Evolutionary conservation across 768 basidiomycete genomes (phyloP), one percentile per base, ranked within the genome.

Genomic region (Xerocomus potaroensis): DNA sequence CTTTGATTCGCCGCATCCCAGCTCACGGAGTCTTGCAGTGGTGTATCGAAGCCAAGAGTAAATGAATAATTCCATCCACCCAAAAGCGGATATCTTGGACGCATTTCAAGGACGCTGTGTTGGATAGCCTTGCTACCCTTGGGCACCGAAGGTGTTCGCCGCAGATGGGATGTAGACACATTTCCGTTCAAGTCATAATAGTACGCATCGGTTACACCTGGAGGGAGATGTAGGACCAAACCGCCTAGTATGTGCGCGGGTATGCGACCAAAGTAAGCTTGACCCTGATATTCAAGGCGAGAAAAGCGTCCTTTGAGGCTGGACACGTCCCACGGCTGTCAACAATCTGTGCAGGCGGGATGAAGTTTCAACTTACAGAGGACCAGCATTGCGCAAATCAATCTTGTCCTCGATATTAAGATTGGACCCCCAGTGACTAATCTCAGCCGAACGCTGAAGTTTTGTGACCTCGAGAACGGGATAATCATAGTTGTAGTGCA

Each of bases 11-110:
- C 69, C 42, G 69, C 73, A 55, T 89, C 81, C 56, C 79, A 87
- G 48, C 74, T 76, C 14, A 78, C 80, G 9, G 80, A 83, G 62
- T 91, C 80, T n/a, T 69, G 77, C 38, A 92, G 75, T 23, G 85
- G 86, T n/a, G 88, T 76, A 57, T 97, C 93, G 78, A 88, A 99
- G 2, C 96, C 96, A 3, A 97, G 74, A 5, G 91, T 92, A 71
- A 94, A 98, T 34, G 74, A 83, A 66, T 95, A 98, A 61, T 96
- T 98, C 96, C 96, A 99, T 34, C 95, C 92, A 24, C 96, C 96
- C 56, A 98, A 65, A 36, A 99, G 60, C 26, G 96, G 96, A 66
- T 93, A 99, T 36, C 96, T 79, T 0, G 96, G 95, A 32, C 75
- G 76, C 40, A 98, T 64, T 58, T 97, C 93, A 21, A 99, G 73